Base-by-base conservation (phyloP, 768 basidiomycete genomes). In the Tylopilus plumbeoviolaceoides region DNA sequence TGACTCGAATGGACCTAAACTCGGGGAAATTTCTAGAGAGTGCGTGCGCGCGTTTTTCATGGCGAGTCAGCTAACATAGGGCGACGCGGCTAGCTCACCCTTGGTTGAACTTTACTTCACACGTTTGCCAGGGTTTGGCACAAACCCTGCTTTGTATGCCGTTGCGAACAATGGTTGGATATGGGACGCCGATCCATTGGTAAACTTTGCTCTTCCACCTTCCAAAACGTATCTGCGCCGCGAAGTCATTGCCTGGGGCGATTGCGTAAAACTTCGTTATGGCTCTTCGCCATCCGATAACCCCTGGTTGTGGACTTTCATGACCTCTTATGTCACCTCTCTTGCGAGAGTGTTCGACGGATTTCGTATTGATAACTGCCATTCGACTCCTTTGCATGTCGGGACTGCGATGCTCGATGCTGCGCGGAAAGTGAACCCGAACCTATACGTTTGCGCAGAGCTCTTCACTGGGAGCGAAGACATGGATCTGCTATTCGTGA, bases 141-240 rank as follows among this genome's bases (percentile, higher is more conserved):
- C 75, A 48, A 74, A 82, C 44, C 73, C 76, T 5, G 57, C 62
- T 15, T 73, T 79, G 14, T 89, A 93, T 64, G 86, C 89, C 2
- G 74, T 99, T 27, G 97, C 95, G 6, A 98, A 98, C 71, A 99
- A 99, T 65, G 97, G 97, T 3, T 99, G 97, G 97, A 93, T 99
- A 59, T 99, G 97, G 95, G 74, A 87, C 58, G 95, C 95, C 2
- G 86, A 99, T 64, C 95, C 97, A 0, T 79, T 98, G 15, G 78
- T 85, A 58, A 98, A 98, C 72, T 99, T 99, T 72, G 97, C 95
- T 8, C 80, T 90, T 14, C 80, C 82, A 25, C 89, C 89, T 0
- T 98, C 95, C 21, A 97, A 95, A 68, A 89, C 93, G 0, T 99
- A 98, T 71, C 78, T 98, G 42, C 87, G 93, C 21, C 88, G 97